Evolutionary conservation across 352 stramenopile species (phyloP).

Genomic region (Plasmopara halstedii): DNA sequence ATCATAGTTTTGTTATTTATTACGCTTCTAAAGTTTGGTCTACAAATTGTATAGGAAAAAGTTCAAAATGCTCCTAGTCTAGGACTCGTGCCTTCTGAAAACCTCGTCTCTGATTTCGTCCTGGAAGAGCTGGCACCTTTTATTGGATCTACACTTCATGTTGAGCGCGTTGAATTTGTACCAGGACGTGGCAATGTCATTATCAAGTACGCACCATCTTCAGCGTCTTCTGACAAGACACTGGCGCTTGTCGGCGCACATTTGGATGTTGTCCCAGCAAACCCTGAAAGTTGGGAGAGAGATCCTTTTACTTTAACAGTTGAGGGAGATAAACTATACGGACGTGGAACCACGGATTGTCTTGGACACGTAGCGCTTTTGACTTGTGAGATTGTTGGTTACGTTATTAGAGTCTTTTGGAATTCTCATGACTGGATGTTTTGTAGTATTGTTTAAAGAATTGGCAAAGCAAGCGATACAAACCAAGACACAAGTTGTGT

Average conservation of each 20-base stretch:
- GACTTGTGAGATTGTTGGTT: slow-evolving; percentile 36
- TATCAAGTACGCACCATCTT: slow-evolving; percentile 74
- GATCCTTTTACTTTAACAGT: slow-evolving; percentile 85
- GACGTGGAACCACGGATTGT: slow-evolving; percentile 89
- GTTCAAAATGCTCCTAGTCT: slow-evolving; percentile 42
- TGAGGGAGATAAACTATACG: slow-evolving; percentile 89
- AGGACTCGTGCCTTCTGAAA: slow-evolving; percentile 46
- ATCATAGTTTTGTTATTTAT: background rate
- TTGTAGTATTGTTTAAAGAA: slow-evolving; percentile 47
- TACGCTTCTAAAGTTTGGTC: background rate
- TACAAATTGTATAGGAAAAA: slow-evolving; percentile 20
- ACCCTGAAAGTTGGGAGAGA: slow-evolving; percentile 82
- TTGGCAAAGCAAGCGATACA: slow-evolving; percentile 71
- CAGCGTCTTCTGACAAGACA: slow-evolving; percentile 48
- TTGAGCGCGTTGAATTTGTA: slow-evolving; percentile 82
- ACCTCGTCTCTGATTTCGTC: slow-evolving; percentile 85
- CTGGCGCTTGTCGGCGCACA: slow-evolving; percentile 85
- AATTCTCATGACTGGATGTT: background rate
- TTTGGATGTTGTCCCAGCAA: slow-evolving; percentile 91
- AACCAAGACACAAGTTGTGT: slow-evolving; percentile 73
- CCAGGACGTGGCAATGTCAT: slow-evolving; percentile 86
- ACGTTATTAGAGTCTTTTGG: background rate
- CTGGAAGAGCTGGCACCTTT: slow-evolving; percentile 78
- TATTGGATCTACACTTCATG: slow-evolving; percentile 43
- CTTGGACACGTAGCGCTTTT: slow-evolving; percentile 89